phyloP scores from a whole-genome alignment of 179 eudicot species.

The Beta corolliflora region DNA sequence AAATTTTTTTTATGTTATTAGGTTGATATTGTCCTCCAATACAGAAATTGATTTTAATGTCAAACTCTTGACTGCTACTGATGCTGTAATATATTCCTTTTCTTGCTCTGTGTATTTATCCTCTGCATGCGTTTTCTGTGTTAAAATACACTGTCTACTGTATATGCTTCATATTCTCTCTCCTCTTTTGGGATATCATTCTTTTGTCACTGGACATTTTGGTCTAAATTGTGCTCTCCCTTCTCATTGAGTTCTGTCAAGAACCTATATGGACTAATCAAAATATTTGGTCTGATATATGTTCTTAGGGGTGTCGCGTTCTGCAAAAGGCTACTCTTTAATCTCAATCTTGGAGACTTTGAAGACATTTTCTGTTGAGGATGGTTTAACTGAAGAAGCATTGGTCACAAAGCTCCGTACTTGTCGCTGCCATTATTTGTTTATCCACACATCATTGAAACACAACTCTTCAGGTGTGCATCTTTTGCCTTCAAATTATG shows the following conservation, averaged over 20 bases:
- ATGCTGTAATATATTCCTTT: constrained; percentile 3
- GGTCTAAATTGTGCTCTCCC: background rate
- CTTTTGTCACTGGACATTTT: background rate
- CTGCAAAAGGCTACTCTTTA: constrained; percentile 91
- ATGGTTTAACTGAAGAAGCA: constrained; percentile 96
- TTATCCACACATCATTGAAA: constrained; percentile 80
- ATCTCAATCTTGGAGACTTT: constrained; percentile 83
- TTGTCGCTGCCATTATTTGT: constrained; percentile 87
- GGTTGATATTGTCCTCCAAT: background rate
- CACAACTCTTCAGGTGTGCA: constrained; percentile 79
- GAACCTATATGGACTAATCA: constrained; percentile 13
- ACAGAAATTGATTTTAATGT: too few relatives aligned
- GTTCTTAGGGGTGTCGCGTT: constrained; percentile 78
- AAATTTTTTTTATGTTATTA: background rate
- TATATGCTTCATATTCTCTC: background rate
- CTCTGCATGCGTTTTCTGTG: background rate
- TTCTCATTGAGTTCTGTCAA: background rate
- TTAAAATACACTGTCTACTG: background rate
- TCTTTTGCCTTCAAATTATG: constrained; percentile 12
- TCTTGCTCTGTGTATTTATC: background rate
- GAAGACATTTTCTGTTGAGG: constrained; percentile 91
- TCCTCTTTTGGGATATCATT: background rate
- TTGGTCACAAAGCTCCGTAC: constrained; percentile 96
- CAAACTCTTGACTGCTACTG: too few relatives aligned
- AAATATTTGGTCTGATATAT: background rate